Conservation (phyloP, 169 alveolate genomes). For the Eimeria acervulina region DNA sequence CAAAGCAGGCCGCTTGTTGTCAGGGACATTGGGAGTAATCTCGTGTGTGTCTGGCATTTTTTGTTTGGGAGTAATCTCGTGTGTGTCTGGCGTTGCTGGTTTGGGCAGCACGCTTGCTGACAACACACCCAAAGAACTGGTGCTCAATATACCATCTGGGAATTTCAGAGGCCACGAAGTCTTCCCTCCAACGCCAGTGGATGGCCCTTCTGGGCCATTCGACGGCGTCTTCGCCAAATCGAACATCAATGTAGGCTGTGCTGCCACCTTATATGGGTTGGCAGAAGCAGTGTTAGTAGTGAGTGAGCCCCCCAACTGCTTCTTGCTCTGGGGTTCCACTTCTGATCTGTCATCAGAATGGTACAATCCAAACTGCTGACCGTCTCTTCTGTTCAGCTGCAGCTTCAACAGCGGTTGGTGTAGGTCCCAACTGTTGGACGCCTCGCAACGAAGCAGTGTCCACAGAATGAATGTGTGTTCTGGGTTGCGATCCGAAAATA, state of each 20-base stretch:
- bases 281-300: background rate
- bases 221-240: background rate
- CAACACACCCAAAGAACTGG: background rate
- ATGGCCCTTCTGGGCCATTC: background rate
- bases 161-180: background rate
- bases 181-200: background rate
- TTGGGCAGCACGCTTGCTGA: background rate
- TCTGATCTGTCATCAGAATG: background rate
- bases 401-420: background rate
- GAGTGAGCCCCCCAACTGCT: background rate
- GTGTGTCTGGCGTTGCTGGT: background rate
- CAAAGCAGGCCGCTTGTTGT: background rate
- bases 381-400: background rate
- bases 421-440: background rate
- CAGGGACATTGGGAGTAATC: background rate
- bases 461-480: slow-evolving; percentile 30
- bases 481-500: background rate
- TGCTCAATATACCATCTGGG: slow-evolving; percentile 34
- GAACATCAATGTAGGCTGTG: background rate
- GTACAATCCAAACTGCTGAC: background rate
- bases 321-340: background rate
- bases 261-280: background rate
- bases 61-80: background rate
- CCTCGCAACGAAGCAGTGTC: background rate
- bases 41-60: background rate